These are phyloP conservation scores for Metarhizium anisopliae DNA, from an alignment of 2,329 filamentous ascomycete species.

Conservation along the genomic window DNA sequence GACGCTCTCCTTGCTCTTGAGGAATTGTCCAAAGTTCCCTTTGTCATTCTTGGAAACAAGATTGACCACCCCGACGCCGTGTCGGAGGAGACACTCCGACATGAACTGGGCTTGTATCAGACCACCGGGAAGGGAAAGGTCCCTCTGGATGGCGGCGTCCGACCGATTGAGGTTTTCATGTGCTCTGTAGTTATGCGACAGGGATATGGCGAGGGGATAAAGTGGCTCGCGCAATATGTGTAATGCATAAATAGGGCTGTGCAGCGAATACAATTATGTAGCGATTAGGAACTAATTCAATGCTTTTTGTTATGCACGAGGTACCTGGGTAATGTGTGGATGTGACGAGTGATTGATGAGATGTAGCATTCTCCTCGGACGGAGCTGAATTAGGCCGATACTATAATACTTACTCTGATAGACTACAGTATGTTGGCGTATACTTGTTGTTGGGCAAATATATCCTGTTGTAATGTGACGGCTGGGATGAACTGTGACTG, in stretches of 20 bases:
- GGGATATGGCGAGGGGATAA: conserved; percentile 84
- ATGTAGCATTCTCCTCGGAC: conserved; percentile 26
- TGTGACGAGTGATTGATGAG: conserved; percentile 14
- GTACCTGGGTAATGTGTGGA: neutral
- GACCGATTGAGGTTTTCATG: conserved; percentile 97
- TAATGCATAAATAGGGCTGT: conserved; percentile 32
- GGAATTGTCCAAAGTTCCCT: conserved; percentile 89
- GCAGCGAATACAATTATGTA: no score
- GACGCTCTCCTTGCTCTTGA: conserved; percentile 95
- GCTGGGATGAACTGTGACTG: no score
- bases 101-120: conserved; percentile 89
- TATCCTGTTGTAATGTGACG: no score
- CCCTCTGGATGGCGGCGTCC: conserved; percentile 81
- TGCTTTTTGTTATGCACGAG: no score
- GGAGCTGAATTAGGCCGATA: conserved; percentile 9
- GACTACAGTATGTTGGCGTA: no score
- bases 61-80: conserved; percentile 96
- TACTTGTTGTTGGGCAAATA: no score
- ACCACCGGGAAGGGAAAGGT: conserved; percentile 95
- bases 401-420: no score
- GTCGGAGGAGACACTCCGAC: conserved; percentile 88
- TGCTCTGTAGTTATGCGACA: conserved; percentile 98
- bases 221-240: conserved; percentile 89
- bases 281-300: no score
- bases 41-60: conserved; percentile 96